Conservation (phyloP, 345 rosid genomes). For the Sisymbrium irio region DNA sequence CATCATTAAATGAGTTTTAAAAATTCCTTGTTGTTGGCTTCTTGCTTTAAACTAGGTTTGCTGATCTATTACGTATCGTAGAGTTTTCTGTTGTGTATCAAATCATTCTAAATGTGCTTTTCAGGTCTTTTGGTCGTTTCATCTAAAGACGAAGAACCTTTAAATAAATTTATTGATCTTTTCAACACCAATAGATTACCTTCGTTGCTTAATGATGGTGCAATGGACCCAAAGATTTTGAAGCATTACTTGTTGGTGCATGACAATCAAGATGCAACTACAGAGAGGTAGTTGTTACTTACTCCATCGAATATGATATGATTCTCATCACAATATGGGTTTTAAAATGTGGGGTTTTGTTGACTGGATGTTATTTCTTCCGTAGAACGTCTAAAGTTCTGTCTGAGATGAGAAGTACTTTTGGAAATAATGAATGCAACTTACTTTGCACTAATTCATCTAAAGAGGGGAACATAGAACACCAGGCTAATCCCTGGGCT, state of each 20-base stretch:
- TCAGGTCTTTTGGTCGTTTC: conserved; percentile 94
- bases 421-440: conserved; percentile 72
- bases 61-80: conserved; percentile 10
- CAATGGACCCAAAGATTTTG: conserved; percentile 89
- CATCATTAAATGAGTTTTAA: conserved; percentile 23
- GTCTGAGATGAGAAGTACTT: conserved; percentile 83
- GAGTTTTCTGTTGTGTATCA: conserved; percentile 2
- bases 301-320: not conserved
- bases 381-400: conserved; percentile 79
- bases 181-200: conserved; percentile 80
- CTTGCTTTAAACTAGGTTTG: conserved; percentile 6
- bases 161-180: conserved; percentile 78
- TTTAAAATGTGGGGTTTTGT: conserved; percentile 1
- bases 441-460: conserved; percentile 92
- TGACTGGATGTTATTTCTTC: conserved; percentile 32
- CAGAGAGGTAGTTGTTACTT: conserved; percentile 57
- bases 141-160: conserved; percentile 86
- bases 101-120: conserved; percentile 18
- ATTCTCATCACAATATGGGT: conserved; percentile 6
- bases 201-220: conserved; percentile 76
- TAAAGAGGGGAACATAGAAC: conserved; percentile 59
- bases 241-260: conserved; percentile 86
- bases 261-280: conserved; percentile 77
- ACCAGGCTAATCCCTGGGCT: conserved; percentile 69
- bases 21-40: not conserved